phyloP scores from a whole-genome alignment of 306 rosid genomes.

The Rosa rugosa region DNA sequence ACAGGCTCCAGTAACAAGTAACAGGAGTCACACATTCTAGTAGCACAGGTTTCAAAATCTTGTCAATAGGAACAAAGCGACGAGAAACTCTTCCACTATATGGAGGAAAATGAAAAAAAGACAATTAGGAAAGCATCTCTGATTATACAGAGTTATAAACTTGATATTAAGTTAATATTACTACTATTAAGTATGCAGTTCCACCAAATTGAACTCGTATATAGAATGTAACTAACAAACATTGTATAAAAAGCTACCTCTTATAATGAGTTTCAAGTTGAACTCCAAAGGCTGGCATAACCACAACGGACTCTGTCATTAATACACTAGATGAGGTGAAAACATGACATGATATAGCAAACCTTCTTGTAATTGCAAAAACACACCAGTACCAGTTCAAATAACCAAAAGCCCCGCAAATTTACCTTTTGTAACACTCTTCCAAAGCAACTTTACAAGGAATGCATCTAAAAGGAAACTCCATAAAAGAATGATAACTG shows the following conservation, averaged over 20 bases:
- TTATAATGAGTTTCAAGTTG: constrained; percentile 79
- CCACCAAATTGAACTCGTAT: not conserved
- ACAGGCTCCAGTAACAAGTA: constrained; percentile 89
- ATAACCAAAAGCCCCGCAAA: constrained; percentile 21
- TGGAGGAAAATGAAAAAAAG: not conserved
- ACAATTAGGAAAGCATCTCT: not conserved
- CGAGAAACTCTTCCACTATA: constrained; percentile 66
- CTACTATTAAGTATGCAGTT: not conserved
- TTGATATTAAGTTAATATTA: not conserved
- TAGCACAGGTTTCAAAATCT: constrained; percentile 73
- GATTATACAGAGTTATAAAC: not conserved
- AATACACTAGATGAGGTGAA: not conserved
- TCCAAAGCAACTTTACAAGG: constrained; percentile 60
- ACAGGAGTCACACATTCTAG: constrained; percentile 84
- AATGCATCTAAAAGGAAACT: constrained; percentile 51
- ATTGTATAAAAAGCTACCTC: constrained; percentile 41
- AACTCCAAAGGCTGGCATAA: constrained; percentile 92
- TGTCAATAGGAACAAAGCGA: constrained; percentile 70
- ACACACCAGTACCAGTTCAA: constrained; percentile 12
- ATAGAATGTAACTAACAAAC: not conserved
- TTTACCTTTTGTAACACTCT: constrained; percentile 70
- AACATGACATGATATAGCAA: not conserved
- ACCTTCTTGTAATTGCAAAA: constrained; percentile 2
- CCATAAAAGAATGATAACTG: constrained; percentile 50
- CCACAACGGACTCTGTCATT: constrained; percentile 69